Conservation (phyloP, 2,329 filamentous ascomycete species). For the Fusarium piperis region DNA sequence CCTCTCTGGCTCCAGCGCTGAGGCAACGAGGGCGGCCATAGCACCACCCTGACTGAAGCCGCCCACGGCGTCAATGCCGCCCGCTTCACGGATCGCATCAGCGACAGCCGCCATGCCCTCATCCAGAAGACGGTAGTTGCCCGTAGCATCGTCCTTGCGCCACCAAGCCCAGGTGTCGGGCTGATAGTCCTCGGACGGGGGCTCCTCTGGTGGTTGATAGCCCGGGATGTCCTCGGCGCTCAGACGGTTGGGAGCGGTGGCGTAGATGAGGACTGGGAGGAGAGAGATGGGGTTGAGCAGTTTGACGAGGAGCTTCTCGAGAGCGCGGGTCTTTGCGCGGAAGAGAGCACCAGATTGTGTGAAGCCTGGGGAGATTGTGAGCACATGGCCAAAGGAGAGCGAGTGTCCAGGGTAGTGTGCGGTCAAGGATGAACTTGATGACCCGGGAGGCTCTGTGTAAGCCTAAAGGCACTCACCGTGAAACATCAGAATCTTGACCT, state of each 20-base stretch:
- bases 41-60: conserved; percentile 87
- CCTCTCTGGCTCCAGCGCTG: conserved; percentile 68
- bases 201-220: conserved; percentile 60
- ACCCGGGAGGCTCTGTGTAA: neutral
- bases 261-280: conserved; percentile 69
- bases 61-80: conserved; percentile 79
- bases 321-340: conserved; percentile 85
- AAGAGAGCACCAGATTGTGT: conserved; percentile 90
- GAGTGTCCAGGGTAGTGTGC: neutral
- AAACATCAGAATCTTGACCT: conserved; percentile 78
- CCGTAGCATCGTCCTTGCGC: conserved; percentile 72
- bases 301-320: conserved; percentile 83
- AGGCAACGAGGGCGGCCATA: conserved; percentile 76
- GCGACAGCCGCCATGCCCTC: conserved; percentile 73
- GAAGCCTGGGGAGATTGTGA: conserved; percentile 66
- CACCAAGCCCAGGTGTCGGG: conserved; percentile 86
- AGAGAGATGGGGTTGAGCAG: conserved; percentile 69
- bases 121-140: conserved; percentile 74
- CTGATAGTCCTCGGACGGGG: conserved; percentile 58
- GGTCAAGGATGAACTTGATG: neutral
- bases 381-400: conserved; percentile 2
- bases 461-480: conserved; percentile 63
- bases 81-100: conserved; percentile 66
- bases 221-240: conserved; percentile 74
- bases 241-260: conserved; percentile 73